Conservation (phyloP, 805 yeast species). For the Pichia pseudocactophila region DNA sequence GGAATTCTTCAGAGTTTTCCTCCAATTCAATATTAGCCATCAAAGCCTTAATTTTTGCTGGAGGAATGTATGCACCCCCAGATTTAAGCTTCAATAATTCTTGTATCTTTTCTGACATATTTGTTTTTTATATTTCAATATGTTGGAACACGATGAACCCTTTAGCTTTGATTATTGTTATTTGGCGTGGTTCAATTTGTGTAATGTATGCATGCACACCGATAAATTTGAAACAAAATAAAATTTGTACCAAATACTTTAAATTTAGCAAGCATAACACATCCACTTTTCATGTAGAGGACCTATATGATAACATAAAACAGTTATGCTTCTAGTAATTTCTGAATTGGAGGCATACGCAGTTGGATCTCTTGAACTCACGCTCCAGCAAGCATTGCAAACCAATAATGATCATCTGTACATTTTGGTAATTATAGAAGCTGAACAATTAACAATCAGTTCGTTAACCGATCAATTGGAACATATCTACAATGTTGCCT, state of each 20-base stretch:
- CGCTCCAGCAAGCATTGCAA: neutral
- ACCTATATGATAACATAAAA: neutral
- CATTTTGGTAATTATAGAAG: conserved; percentile 1
- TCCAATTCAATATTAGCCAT: conserved; percentile 21
- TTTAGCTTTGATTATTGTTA: too few species aligned
- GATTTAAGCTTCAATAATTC: conserved; percentile 31
- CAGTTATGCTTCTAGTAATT: conserved; percentile 5
- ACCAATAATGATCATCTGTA: neutral
- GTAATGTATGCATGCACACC: too few species aligned
- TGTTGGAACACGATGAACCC: too few species aligned
- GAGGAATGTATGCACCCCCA: conserved; percentile 46
- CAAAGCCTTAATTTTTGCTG: conserved; percentile 39
- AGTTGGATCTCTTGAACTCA: neutral
- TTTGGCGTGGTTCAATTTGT: too few species aligned
- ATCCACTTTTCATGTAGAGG: too few species aligned
- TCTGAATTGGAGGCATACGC: conserved; percentile 1
- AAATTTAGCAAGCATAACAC: too few species aligned
- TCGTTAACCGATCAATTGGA: conserved; percentile 1
- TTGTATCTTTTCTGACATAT: conserved; percentile 23
- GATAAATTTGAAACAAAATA: too few species aligned
- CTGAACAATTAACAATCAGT: neutral
- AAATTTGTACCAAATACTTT: too few species aligned
- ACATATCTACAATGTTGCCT: conserved; percentile 3
- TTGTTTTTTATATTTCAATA: too few species aligned
- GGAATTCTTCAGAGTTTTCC: conserved; percentile 31